These are phyloP conservation scores for Athelia psychrophila DNA, from an alignment of 1,284 basidiomycete species.

Conservation along the genomic window DNA sequence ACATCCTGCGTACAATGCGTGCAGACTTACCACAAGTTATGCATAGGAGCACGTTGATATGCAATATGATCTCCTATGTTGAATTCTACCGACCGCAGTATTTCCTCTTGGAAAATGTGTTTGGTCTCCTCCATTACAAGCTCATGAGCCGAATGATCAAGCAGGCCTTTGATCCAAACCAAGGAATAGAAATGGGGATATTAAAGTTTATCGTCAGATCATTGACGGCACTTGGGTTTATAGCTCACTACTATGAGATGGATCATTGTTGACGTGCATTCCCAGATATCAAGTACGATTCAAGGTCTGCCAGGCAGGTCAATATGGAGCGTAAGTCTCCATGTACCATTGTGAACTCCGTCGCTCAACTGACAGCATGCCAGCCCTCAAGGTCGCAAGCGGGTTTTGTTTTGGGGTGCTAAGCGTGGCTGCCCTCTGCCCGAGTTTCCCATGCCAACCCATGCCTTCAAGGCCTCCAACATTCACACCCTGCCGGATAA, in stretches of 20 bases:
- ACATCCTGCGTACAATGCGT: not conserved
- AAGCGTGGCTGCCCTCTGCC: conserved; percentile 53
- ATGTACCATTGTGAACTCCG: too few species aligned
- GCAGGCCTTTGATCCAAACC: conserved; percentile 22
- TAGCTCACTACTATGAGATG: too few species aligned
- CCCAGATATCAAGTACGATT: conserved; percentile 65
- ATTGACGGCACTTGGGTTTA: conserved; percentile 58
- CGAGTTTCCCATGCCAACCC: conserved; percentile 61
- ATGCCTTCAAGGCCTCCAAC: conserved; percentile 34
- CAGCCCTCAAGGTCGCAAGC: conserved; percentile 55
- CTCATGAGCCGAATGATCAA: conserved; percentile 28
- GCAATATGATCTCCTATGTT: conserved; percentile 73
- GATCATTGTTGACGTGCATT: not conserved
- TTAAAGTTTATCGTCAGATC: conserved; percentile 62
- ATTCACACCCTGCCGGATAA: conserved; percentile 34
- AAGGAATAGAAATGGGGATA: conserved; percentile 50
- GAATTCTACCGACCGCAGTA: conserved; percentile 63
- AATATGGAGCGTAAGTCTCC: conserved; percentile 48
- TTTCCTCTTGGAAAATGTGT: conserved; percentile 70
- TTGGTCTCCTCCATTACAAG: conserved; percentile 49
- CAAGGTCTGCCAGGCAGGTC: conserved; percentile 61
- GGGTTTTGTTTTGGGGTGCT: conserved; percentile 68
- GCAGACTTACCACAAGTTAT: not conserved
- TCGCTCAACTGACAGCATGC: too few species aligned
- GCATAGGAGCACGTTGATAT: conserved; percentile 54